Conservation (phyloP, 345 rosid genomes). For the Excoecaria agallocha region DNA sequence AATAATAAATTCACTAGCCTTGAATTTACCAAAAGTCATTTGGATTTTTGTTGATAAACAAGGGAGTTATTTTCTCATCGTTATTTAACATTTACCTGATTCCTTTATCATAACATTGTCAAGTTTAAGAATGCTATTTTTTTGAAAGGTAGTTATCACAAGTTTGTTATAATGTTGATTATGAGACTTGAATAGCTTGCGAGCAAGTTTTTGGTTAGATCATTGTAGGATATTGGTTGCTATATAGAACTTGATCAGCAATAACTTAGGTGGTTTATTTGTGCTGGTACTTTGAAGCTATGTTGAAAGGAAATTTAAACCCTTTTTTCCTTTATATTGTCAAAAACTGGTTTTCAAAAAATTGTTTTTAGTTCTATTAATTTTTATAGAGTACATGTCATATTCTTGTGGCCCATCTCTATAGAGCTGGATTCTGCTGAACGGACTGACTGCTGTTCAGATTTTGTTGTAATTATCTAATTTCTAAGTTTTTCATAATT, state of each 20-base stretch:
- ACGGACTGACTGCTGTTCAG: neutral
- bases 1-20: neutral
- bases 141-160: neutral
- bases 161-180: neutral
- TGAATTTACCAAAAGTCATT: neutral
- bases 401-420: neutral
- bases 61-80: neutral
- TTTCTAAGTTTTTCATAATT: neutral
- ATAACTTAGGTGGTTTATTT: neutral
- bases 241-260: neutral
- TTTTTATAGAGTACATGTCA: neutral
- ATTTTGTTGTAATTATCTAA: neutral
- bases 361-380: neutral
- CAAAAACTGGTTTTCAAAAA: neutral
- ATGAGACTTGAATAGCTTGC: neutral
- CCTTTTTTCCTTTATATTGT: neutral
- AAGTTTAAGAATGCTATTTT: neutral
- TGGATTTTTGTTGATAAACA: neutral
- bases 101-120: neutral
- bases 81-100: neutral
- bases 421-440: slow-evolving; percentile 1
- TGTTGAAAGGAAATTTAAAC: neutral
- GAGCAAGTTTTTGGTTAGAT: neutral
- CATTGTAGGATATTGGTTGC: neutral
- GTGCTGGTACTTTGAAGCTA: neutral